Evolutionary conservation across 768 basidiomycete genomes (phyloP).

Genomic region (Steccherinum ochraceum): DNA sequence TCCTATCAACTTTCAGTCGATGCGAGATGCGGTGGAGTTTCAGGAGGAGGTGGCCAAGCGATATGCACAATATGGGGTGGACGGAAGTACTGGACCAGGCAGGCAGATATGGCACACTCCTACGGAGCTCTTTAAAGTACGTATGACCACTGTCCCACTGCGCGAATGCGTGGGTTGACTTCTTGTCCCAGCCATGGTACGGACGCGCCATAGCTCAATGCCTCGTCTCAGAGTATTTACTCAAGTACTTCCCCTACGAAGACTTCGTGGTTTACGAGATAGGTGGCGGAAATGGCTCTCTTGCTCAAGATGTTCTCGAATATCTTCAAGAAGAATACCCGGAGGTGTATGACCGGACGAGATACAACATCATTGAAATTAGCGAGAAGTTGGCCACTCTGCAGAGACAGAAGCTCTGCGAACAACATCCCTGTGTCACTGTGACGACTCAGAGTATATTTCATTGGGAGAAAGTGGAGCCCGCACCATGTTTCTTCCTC

Average conservation of each 20-base stretch:
- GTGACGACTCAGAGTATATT: slow-evolving; percentile 79
- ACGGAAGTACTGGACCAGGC: slow-evolving; percentile 66
- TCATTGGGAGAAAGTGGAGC: slow-evolving; percentile 69
- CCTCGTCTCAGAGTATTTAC: slow-evolving; percentile 85
- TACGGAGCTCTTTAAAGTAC: slow-evolving; percentile 93
- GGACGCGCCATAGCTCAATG: slow-evolving; percentile 87
- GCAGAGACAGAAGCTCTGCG: slow-evolving; percentile 62
- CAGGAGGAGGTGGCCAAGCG: slow-evolving; percentile 72
- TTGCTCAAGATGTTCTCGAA: slow-evolving; percentile 84
- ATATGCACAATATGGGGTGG: slow-evolving; percentile 66
- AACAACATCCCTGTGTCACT: slow-evolving; percentile 58
- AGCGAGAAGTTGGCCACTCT: slow-evolving; percentile 67
- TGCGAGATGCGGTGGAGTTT: slow-evolving; percentile 71
- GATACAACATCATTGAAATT: slow-evolving; percentile 94
- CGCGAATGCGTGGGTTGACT: slow-evolving; percentile 7
- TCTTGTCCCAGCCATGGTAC: slow-evolving; percentile 73
- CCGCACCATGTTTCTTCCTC: slow-evolving; percentile 86
- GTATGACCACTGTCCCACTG: slow-evolving; percentile 14
- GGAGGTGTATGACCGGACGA: slow-evolving; percentile 88
- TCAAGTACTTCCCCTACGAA: slow-evolving; percentile 94
- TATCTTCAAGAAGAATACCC: slow-evolving; percentile 73
- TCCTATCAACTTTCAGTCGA: slow-evolving; percentile 58
- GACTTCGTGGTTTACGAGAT: slow-evolving; percentile 96
- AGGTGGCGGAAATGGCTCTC: slow-evolving; percentile 95
- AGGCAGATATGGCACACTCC: slow-evolving; percentile 98